Evolutionary conservation across 2,329 filamentous ascomycete species (phyloP), one percentile per base, ranked within the genome.

Genomic region (Harringtonia aguacate): DNA sequence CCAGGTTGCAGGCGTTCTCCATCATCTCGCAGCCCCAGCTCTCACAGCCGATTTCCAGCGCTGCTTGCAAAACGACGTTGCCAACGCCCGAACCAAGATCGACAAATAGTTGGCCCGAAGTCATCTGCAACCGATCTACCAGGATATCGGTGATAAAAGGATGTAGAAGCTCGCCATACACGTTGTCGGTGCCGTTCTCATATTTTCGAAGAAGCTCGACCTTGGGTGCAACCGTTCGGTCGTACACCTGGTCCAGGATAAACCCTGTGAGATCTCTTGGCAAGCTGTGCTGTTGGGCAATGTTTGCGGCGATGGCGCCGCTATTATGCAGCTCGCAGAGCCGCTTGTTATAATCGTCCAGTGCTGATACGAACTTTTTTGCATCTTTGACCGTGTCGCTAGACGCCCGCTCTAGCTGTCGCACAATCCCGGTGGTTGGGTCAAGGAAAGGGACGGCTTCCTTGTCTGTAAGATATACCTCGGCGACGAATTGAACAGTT

Each of bases 21-120:
- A 95, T 94, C 73, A 94, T 86, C 62, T 98, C 92, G 56, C 90
- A 95, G 24, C 92, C 92, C 82, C 88, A 95, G 61, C 84, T 90
- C 59, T 95, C 87, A 60, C 88, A 95, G 17, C 92, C 92, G 42
- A 90, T 80, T 61, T 98, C 86, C 18, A 98, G 74, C 1, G 92
- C 92, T 3, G 90, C 88, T 61, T 98, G 92, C 41, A 98, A 69
- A 22, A 92, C 88, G 3, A 97, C 90, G 58, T 97, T 98, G 39
- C 90, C 92, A 15, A 97, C 92, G 27, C 92, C 92, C 2, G 90
- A 97, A 39, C 92, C 92, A 14, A 98, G 73, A 58, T 98, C 92
- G 47, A 98, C 81, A 59, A 98, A 97, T 31, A 94, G 79, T 54
- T 94, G 84, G 40, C 81, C 76, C 1, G 86, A 90, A 47, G 78